phyloP scores from a whole-genome alignment of 306 rosid genomes.

The Vigna radiata region DNA sequence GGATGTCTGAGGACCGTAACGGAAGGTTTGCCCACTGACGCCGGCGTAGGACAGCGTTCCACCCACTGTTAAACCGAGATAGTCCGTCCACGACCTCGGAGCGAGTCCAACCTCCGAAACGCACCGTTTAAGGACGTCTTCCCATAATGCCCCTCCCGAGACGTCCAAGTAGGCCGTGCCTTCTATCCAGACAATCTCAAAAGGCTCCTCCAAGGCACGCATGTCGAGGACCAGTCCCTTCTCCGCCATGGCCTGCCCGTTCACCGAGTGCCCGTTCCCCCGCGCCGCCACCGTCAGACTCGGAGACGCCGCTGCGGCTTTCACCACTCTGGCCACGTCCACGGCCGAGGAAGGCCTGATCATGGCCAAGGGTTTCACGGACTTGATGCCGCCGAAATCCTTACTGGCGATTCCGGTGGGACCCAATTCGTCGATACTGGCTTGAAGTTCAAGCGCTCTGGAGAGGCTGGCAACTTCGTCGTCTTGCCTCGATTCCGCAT shows the following conservation, averaged over 20 bases:
- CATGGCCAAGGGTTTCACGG: background rate
- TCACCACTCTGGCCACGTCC: slow-evolving; percentile 4
- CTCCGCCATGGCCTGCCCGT: slow-evolving; percentile 30
- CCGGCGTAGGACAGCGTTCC: slow-evolving; percentile 7
- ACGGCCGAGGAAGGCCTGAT: background rate
- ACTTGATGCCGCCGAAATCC: slow-evolving; percentile 15
- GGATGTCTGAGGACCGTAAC: slow-evolving; percentile 32
- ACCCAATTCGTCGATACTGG: background rate
- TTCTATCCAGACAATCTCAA: slow-evolving; percentile 15
- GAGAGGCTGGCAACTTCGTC: slow-evolving; percentile 57
- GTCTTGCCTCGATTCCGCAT: slow-evolving; percentile 61
- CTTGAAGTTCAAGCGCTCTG: slow-evolving; percentile 39
- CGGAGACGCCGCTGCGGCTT: background rate
- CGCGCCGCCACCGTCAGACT: slow-evolving; percentile 26
- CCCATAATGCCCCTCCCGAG: slow-evolving; percentile 36
- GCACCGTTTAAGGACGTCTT: slow-evolving; percentile 24
- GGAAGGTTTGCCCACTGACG: slow-evolving; percentile 11
- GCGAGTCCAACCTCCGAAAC: slow-evolving; percentile 1
- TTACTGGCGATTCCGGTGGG: slow-evolving; percentile 13
- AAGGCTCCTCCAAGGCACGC: background rate
- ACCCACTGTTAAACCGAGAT: slow-evolving; percentile 7
- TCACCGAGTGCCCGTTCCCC: slow-evolving; percentile 3
- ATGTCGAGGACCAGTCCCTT: slow-evolving; percentile 18
- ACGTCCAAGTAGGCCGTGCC: background rate
- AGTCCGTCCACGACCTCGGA: slow-evolving; percentile 27